A percentile compares a stretch with the other conserved stretches of the same genome.
These are phyloP conservation scores for Beauveria asiatica DNA, from an alignment of 2,329 filamentous ascomycete genomes.

Conservation along the genomic window DNA sequence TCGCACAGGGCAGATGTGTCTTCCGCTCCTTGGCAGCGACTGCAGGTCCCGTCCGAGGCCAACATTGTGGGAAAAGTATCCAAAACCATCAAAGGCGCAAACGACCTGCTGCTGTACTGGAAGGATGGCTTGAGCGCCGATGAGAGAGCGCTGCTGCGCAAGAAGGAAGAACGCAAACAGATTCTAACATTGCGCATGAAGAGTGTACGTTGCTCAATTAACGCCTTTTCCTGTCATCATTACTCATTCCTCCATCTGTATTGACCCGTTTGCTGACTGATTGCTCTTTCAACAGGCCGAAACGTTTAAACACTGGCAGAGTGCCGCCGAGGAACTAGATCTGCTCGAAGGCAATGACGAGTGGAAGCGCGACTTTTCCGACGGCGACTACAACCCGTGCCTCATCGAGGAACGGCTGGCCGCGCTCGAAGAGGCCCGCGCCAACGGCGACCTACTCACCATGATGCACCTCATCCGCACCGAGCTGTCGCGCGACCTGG, in stretches of 20 bases:
- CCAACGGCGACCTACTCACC: conserved; percentile 59
- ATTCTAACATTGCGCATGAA: conserved; percentile 57
- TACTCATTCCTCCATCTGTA: no score
- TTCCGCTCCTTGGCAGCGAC: not conserved
- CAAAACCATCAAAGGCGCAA: conserved; percentile 30
- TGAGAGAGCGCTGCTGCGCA: conserved; percentile 38
- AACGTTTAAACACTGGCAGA: conserved; percentile 63
- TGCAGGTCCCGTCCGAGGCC: not conserved
- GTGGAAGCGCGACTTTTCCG: conserved; percentile 62
- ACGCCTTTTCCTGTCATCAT: no score
- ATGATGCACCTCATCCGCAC: conserved; percentile 81
- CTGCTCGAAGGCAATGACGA: conserved; percentile 67
- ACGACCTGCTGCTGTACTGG: conserved; percentile 36
- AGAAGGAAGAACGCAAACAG: conserved; percentile 51
- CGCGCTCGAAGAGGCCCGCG: conserved; percentile 66
- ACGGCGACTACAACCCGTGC: conserved; percentile 61
- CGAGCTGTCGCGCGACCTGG: conserved; percentile 68
- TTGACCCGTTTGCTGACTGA: no score
- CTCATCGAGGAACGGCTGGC: conserved; percentile 62
- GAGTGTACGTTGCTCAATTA: conserved; percentile 41
- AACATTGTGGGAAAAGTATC: conserved; percentile 15
- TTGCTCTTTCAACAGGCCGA: conserved; percentile 46
- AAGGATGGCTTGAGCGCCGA: conserved; percentile 45
- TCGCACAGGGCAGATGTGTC: not conserved
- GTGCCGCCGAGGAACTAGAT: conserved; percentile 69